These are phyloP conservation scores for Casuarina equisetifolia DNA, from an alignment of 306 rosid species.

Conservation along the genomic window DNA sequence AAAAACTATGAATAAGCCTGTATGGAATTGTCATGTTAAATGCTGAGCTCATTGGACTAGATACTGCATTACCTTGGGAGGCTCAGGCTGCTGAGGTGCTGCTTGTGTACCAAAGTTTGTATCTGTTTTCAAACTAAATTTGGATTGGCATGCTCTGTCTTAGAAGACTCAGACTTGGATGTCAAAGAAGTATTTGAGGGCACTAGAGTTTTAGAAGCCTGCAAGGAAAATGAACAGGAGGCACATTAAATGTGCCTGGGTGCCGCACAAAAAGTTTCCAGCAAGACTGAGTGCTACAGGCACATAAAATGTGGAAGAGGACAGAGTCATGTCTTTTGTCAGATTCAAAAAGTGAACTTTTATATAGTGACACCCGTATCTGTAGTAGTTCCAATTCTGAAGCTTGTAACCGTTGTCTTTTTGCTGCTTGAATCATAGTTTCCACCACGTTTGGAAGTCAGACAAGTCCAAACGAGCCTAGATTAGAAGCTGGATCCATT, in stretches of 20 bases:
- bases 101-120: conserved; percentile 32
- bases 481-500: conserved; percentile 18
- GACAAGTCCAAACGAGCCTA: no score
- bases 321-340: background rate
- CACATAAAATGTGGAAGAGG: conserved; percentile 33
- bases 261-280: conserved; percentile 28
- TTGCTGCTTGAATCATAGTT: conserved; percentile 35
- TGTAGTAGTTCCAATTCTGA: background rate
- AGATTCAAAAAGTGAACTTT: conserved; percentile 39
- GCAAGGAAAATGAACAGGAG: conserved; percentile 24
- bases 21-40: no score
- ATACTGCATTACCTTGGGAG: conserved; percentile 10
- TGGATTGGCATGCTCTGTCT: conserved; percentile 31
- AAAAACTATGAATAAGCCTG: no score
- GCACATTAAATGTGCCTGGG: background rate
- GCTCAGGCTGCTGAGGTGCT: conserved; percentile 28
- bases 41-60: no score
- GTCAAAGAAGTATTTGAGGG: background rate
- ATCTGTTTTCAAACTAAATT: conserved; percentile 37
- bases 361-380: conserved; percentile 31
- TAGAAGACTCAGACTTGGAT: conserved; percentile 31
- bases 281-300: conserved; percentile 22
- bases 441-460: conserved; percentile 37
- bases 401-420: conserved; percentile 24
- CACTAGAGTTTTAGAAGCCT: conserved; percentile 29